Evolutionary conservation across 192 early-diverging fungal species (phyloP).

Genomic region (Gonapodya prolifera): DNA sequence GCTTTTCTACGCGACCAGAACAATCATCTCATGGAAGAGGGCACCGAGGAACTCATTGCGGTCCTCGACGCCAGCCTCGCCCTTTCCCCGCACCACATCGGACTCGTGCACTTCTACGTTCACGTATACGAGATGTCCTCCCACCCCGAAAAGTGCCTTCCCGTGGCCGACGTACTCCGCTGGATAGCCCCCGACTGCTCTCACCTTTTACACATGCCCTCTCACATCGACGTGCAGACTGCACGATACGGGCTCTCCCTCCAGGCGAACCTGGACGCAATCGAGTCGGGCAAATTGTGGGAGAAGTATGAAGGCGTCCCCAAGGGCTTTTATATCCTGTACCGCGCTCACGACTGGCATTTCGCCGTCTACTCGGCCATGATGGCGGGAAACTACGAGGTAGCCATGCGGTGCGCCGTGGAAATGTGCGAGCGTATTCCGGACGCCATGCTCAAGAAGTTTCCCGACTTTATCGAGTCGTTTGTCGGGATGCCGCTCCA

Average conservation of each 20-base stretch:
- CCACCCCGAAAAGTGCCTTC: neutral
- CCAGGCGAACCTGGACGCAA: neutral
- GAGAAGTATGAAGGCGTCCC: neutral
- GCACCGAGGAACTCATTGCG: neutral
- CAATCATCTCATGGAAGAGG: neutral
- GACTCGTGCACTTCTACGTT: neutral
- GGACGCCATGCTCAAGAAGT: neutral
- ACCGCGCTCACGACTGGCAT: neutral
- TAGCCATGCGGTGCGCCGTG: neutral
- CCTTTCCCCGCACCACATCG: neutral
- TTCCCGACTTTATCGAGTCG: neutral
- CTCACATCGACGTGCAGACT: neutral
- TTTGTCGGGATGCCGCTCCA: neutral
- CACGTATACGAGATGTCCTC: conserved; percentile 5
- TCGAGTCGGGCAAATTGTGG: neutral
- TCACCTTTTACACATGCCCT: conserved; percentile 1
- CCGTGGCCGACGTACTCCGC: neutral
- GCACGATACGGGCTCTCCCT: neutral
- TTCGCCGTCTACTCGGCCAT: conserved; percentile 1
- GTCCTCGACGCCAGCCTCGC: neutral
- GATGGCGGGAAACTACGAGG: neutral
- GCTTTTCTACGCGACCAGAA: too few relatives aligned
- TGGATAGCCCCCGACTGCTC: neutral
- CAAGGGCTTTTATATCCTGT: conserved; percentile 1
- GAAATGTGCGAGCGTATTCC: neutral